Base-by-base conservation (phyloP, 768 basidiomycete genomes). In the Lentinula guzmanii region DNA sequence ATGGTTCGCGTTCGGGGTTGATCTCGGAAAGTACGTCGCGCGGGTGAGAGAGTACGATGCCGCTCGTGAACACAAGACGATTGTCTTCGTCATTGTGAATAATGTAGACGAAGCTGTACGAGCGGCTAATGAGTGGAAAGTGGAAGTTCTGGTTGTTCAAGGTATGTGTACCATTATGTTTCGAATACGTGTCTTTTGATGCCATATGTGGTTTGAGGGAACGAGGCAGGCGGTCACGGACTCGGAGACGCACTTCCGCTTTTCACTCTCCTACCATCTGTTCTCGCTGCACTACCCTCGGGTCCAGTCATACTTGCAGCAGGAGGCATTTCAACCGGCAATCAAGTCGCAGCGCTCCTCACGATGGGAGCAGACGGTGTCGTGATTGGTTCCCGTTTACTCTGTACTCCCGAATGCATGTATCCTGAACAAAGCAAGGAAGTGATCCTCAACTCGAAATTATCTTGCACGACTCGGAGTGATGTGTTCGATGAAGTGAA, bases 131-230 rank as follows among this genome's bases (percentile, higher is more conserved):
- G 70, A 76, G 4, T 83, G 78, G 77, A 77, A 77, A 52, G 81
- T 78, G 0, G 89, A 90, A 66, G 80, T 83, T 1, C 62, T 90
- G 34, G 84, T 90, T 4, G 83, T 79, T 0, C 88, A 90, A 79
- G 87, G 89, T 84, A 65, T 39, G 66, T 62, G 21, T 48, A 31
- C 21, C n/a, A 4, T 18, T 16, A 21, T 8, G 21, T 28, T 62
- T 58, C 53, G 51, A 48, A 37, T 16, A 18, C 15, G 21, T n/a
- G 10, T 42, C 5, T 34, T 42, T 7, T 52, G n/a, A n/a, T 34
- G 15, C 28, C 28, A 28, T 28, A 21, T 35, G 2, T 4, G 2
- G 4, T 5, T 41, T 5, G 16, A 82, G 82, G 82, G 11, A 72
- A 68, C 55, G 82, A 84, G 65, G 74, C 80, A 5, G 82, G 82